Evolutionary conservation across 2,329 filamentous ascomycete species (phyloP).

Genomic region (Ophiosphaerella korrae): DNA sequence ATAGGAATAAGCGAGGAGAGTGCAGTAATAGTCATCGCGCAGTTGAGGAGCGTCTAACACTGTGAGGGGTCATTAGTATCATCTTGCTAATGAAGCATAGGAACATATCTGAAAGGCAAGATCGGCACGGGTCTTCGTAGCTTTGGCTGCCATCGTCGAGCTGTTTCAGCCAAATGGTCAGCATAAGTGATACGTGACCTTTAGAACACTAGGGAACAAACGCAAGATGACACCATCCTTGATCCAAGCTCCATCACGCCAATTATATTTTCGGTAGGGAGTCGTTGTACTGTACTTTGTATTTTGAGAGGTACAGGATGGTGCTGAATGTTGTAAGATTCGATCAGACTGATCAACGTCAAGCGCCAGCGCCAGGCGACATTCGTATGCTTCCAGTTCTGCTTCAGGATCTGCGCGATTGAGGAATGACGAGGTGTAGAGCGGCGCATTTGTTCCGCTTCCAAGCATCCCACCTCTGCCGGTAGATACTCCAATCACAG

Average conservation of each 20-base stretch:
- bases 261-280: constrained; percentile 32
- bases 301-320: constrained; percentile 5
- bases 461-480: constrained; percentile 68
- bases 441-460: constrained; percentile 73
- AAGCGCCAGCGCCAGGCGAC: constrained; percentile 77
- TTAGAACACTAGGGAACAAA: constrained; percentile 32
- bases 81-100: background rate
- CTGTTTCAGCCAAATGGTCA: constrained; percentile 20
- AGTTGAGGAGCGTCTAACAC: constrained; percentile 87
- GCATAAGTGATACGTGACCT: constrained; percentile 17
- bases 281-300: constrained; percentile 5
- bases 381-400: constrained; percentile 71
- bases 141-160: constrained; percentile 31
- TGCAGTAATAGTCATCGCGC: constrained; percentile 96
- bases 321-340: constrained; percentile 58
- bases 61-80: constrained; percentile 53
- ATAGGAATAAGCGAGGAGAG: constrained; percentile 81
- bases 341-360: constrained; percentile 73
- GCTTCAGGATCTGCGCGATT: constrained; percentile 59
- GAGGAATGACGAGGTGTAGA: constrained; percentile 63
- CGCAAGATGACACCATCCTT: constrained; percentile 36
- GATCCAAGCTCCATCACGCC: constrained; percentile 51
- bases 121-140: constrained; percentile 61
- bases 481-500: constrained; percentile 59
- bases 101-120: constrained; percentile 75